A percentile compares a stretch with the other conserved stretches of the same genome.
Conservation (phyloP, 345 rosid genomes). For the Lepidium africanum region DNA sequence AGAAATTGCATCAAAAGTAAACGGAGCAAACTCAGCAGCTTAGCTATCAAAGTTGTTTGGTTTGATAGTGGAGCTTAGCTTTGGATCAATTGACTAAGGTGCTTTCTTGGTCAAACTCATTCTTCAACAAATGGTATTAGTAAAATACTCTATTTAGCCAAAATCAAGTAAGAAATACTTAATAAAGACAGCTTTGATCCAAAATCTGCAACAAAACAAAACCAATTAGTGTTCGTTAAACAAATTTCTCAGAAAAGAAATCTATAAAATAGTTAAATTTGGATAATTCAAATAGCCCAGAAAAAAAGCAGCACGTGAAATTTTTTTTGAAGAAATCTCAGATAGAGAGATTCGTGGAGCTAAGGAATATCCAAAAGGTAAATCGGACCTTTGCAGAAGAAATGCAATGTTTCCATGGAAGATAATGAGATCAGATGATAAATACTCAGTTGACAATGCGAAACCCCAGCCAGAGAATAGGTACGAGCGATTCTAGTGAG, state of each 20-base stretch:
- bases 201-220: constrained; percentile 45
- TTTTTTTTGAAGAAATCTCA: not conserved
- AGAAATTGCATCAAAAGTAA: constrained; percentile 41
- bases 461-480: too few relatives aligned
- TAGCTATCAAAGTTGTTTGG: constrained; percentile 72
- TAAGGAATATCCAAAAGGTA: too few relatives aligned
- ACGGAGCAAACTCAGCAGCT: constrained; percentile 94
- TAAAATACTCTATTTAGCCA: not conserved
- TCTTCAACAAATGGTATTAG: constrained; percentile 29
- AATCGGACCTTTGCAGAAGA: constrained; percentile 33
- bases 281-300: not conserved
- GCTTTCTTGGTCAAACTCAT: constrained; percentile 89
- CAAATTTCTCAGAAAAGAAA: not conserved
- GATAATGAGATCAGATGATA: constrained; percentile 14
- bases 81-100: constrained; percentile 46
- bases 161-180: not conserved
- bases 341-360: too few relatives aligned
- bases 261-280: constrained; percentile 42
- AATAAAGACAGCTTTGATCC: constrained; percentile 33
- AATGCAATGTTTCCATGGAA: constrained; percentile 62
- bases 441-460: not conserved
- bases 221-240: not conserved
- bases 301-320: not conserved
- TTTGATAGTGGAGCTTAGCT: constrained; percentile 46
- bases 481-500: too few relatives aligned